Evolutionary conservation across 257 asterid species (phyloP), one percentile per base, ranked within the genome.

Genomic region (Cynanchum wilfordii): DNA sequence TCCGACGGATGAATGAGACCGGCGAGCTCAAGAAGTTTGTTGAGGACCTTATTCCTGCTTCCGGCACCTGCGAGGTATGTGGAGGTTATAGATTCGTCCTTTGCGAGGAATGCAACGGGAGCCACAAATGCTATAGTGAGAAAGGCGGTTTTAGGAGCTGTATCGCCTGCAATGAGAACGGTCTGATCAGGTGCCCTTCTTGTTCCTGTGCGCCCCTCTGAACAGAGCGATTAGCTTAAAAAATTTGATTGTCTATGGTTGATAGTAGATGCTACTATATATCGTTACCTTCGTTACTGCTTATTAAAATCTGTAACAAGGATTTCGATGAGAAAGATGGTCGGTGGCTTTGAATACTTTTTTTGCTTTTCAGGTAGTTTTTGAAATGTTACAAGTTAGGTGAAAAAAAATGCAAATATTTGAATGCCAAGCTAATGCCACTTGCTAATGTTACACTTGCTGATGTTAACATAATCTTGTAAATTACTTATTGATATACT

Each of bases 161-260:
- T 73, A 85, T 87, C 57, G 79, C 78, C 66, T 94, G 99, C 90
- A 91, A 89, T 73, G 97, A 87, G 86, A 88, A 94, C 77, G 99
- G 98, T 65, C 87, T 91, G 79, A 76, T 88, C 87, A 92, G 96
- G 95, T 94, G 99, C 96, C 89, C 97, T 12, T 88, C 93, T 81
- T 94, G 99, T 77, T 89, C 83, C 69, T 82, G 77, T 77, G 79
- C 83, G 1, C 83, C 87, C 47, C 62, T 80, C 17, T 81, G 73
- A 86, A 57, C 74, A 70, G 44, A 68, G 29, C 64, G 75, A 69
- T 69, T 79, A 69, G 77, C 66, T 68, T 33, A 36, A n/a, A n/a
- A n/a, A n/a, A 8, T 19, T 51, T 73, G 54, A 19, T 65, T 38
- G 66, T 25, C 38, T 33, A 24, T 63, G 65, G 59, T 73, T 73